Conservation (phyloP, 2,329 filamentous ascomycete genomes). For the Simplicillium sp. region DNA sequence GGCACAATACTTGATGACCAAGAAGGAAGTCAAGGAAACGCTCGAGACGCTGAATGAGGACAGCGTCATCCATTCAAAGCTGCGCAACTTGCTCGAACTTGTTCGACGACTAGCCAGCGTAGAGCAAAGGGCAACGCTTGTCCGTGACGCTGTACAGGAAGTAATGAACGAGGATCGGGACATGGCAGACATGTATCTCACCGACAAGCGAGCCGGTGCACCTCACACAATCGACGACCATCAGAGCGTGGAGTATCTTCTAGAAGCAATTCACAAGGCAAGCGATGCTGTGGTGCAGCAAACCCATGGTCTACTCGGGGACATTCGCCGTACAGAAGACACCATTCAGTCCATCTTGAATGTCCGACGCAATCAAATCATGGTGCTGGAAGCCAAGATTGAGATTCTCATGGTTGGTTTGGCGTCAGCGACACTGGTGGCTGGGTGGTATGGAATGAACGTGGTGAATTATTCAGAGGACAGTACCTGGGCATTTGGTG, state of each 20-base stretch:
- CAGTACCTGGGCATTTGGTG: conserved; percentile 16
- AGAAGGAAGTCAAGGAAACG: conserved; percentile 2
- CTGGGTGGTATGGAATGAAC: conserved; percentile 26
- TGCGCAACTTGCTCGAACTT: conserved; percentile 17
- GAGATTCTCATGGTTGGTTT: conserved; percentile 24
- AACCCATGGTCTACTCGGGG: conserved; percentile 15
- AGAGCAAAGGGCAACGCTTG: conserved; percentile 20
- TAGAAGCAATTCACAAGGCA: conserved; percentile 25
- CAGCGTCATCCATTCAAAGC: conserved; percentile 12
- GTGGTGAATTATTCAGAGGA: conserved; percentile 25
- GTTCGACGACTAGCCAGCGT: conserved; percentile 15
- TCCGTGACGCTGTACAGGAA: conserved; percentile 20
- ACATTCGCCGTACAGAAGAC: conserved; percentile 20
- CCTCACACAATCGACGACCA: conserved; percentile 20
- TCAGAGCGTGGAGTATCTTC: conserved; percentile 24
- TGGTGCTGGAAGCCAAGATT: conserved; percentile 24
- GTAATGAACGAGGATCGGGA: conserved; percentile 23
- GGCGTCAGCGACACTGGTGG: conserved; percentile 22
- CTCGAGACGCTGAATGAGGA: conserved; percentile 10
- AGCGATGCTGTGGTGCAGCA: conserved; percentile 20
- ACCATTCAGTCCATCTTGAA: conserved; percentile 21
- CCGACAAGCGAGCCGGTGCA: conserved; percentile 17
- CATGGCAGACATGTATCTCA: conserved; percentile 24
- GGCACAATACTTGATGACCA: conserved; percentile 18
- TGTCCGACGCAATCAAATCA: conserved; percentile 26